These are phyloP conservation scores for Shiraia bambusicola DNA, from an alignment of 2,329 filamentous ascomycete species.

Conservation along the genomic window DNA sequence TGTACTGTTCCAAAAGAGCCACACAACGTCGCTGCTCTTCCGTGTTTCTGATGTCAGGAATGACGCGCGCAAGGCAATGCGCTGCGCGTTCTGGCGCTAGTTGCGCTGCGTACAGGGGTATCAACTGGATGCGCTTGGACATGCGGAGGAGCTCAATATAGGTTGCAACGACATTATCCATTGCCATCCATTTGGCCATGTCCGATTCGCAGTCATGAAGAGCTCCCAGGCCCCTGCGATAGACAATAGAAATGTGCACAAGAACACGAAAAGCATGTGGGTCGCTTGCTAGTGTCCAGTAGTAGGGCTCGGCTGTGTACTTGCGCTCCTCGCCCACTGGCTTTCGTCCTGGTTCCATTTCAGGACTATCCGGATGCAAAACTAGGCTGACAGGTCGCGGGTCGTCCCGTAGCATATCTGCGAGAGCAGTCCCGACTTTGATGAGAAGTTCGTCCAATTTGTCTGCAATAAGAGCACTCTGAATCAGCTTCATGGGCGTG, in stretches of 20 bases:
- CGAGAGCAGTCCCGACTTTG: constrained; percentile 48
- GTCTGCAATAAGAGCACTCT: constrained; percentile 71
- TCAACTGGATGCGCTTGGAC: constrained; percentile 71
- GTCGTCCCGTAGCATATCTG: constrained; percentile 39
- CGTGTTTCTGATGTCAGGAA: constrained; percentile 70
- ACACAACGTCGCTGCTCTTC: constrained; percentile 69
- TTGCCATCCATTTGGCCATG: constrained; percentile 36
- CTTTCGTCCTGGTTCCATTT: constrained; percentile 19
- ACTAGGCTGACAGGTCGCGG: constrained; percentile 32
- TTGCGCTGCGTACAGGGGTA: constrained; percentile 86
- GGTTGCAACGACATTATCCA: constrained; percentile 75
- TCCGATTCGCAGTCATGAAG: constrained; percentile 18
- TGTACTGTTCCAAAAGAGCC: constrained; percentile 71
- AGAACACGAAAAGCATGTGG: constrained; percentile 49
- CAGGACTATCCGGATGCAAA: constrained; percentile 31
- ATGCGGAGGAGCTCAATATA: constrained; percentile 81
- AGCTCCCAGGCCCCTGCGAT: constrained; percentile 52
- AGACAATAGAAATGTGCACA: constrained; percentile 62
- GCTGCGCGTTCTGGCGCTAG: constrained; percentile 66
- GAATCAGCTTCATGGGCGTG: constrained; percentile 71
- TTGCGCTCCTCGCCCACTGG: constrained; percentile 20
- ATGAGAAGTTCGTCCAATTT: constrained; percentile 50
- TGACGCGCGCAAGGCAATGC: constrained; percentile 71
- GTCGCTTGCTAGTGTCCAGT: constrained; percentile 42
- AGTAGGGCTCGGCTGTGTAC: constrained; percentile 26